Evolutionary conservation across 1,284 basidiomycete species (phyloP).

Genomic region (Cutaneotrichosporon dermatis): DNA sequence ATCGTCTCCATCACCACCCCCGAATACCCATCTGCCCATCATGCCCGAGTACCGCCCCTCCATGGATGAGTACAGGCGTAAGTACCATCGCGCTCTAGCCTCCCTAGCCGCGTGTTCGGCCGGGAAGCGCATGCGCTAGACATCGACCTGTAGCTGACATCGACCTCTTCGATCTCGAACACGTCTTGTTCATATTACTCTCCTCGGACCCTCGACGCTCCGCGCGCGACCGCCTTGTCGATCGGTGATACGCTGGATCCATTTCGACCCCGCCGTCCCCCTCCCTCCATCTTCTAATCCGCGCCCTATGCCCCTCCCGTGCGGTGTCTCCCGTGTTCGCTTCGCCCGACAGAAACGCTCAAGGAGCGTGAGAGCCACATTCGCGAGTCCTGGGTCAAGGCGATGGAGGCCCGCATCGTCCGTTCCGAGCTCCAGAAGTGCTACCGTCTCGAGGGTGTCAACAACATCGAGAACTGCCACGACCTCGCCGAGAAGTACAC

Average conservation of each 20-base stretch:
- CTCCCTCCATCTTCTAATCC: too few relatives aligned
- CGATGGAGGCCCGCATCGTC: conserved; percentile 89
- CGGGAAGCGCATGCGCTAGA: too few relatives aligned
- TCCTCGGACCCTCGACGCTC: too few relatives aligned
- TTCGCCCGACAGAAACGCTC: conserved; percentile 46
- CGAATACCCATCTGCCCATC: conserved; percentile 3
- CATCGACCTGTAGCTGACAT: too few relatives aligned
- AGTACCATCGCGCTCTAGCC: conserved; percentile 8
- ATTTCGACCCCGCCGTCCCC: too few relatives aligned
- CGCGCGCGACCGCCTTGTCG: too few relatives aligned
- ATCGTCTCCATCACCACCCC: conserved; percentile 3
- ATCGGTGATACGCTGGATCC: too few relatives aligned
- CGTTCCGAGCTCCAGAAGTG: conserved; percentile 88
- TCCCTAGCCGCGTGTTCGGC: too few relatives aligned
- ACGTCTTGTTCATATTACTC: too few relatives aligned
- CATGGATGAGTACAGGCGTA: conserved; percentile 39
- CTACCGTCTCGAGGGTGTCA: conserved; percentile 85
- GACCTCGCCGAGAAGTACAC: conserved; percentile 81
- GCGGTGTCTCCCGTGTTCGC: too few relatives aligned
- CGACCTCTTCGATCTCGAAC: too few relatives aligned
- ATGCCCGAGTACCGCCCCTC: conserved; percentile 27
- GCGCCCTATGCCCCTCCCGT: too few relatives aligned
- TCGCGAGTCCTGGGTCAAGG: conserved; percentile 88
- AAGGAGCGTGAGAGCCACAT: conserved; percentile 69
- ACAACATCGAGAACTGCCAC: conserved; percentile 83